Evolutionary conservation across 2,329 filamentous ascomycete genomes (phyloP), one percentile per base, ranked within the genome.

Genomic region (Mycosphaerella sp.): DNA sequence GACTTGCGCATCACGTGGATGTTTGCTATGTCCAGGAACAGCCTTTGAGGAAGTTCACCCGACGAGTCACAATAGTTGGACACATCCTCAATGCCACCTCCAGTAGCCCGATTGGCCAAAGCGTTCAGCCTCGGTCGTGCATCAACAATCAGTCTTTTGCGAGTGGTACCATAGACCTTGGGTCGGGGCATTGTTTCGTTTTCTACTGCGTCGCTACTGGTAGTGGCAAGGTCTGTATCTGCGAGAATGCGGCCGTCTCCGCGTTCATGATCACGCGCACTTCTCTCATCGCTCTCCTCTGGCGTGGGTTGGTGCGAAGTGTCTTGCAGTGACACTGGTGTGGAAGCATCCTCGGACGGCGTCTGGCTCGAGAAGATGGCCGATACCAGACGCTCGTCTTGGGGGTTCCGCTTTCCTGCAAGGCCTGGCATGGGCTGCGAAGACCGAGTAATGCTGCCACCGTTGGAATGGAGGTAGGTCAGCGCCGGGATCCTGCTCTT

Each of bases 1-100:
- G 92, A 97, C 58, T 87, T 86, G 54, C 93, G 82, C 93, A 98
- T 98, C 58, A 96, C 90, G 67, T 98, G 93, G 56, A 98, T 97
- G 69, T 98, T 98, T 70, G 95, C 92, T 66, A 98, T 98, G 59
- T 89, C 93, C 53, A 98, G 80, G 67, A 95, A 98, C 31, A 86
- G 86, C 71, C 96, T 95, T 51, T 69, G 66, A 6, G 67, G 61
- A 7, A 62, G 52, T n/a, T 62, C 57, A 29, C 65, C 66, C 55
- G 85, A 86, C 12, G 90, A 89, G 65, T 91, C 92, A 58, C 86
- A 89, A 74, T 98, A 98, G 71, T 95, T 87, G 60, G 95, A 89
- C 88, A 97, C 96, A 66, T 96, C 95, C 72, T 98, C 93, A 0
- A 92, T 95, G 2, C 93, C 93, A 69, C 91, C 84, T 6, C 93